Base-by-base conservation (phyloP, 225 moss, liverwort and hornwort species). In the Climacium dendroides region DNA sequence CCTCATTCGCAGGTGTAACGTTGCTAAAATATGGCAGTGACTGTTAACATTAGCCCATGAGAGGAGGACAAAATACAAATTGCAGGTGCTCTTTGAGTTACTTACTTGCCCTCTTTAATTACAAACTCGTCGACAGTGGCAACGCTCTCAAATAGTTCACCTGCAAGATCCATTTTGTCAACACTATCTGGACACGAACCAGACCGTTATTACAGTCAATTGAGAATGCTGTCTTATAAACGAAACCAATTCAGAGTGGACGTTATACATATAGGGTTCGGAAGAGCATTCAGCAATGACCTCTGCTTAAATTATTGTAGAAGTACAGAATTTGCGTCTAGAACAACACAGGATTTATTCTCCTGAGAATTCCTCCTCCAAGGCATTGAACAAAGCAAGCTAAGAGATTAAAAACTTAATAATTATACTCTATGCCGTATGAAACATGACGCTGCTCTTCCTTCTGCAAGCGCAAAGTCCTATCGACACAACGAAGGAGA, bases 21-120 rank as follows among this genome's bases (percentile, higher is more conserved):
- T n/a, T 75, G 60, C 50, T 60, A 58, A 61, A 70, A 53, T 34
- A 47, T 81, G 61, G 18, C 84, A 79, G 50, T 87, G 66, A 81
- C 67, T 59, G 74, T 71, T 81, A 74, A 86, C 63, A 80, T 55
- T 37, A 69, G 63, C 34, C 53, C 75, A 86, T 55, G 58, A 84
- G 81, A 85, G 35, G 58, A 48, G 52, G 52, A 76, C 72, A 43
- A 83, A 60, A 79, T 59, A 61, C 28, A 76, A 47, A 62, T 45
- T 79, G 74, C 54, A 71, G 57, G 47, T 79, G 61, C 79, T 78
- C 35, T 57, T 60, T 63, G 41, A 79, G 71, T 76, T 53, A 63
- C 92, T 92, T 89, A 94, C 94, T 92, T 94, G 90, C 94, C 88
- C 82, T 90, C 92, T 81, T 94, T 92, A 65, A 94, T 90, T 43